These are phyloP conservation scores for Skeletonema costatum DNA, from an alignment of 108 stramenopile genomes.

Conservation along the genomic window DNA sequence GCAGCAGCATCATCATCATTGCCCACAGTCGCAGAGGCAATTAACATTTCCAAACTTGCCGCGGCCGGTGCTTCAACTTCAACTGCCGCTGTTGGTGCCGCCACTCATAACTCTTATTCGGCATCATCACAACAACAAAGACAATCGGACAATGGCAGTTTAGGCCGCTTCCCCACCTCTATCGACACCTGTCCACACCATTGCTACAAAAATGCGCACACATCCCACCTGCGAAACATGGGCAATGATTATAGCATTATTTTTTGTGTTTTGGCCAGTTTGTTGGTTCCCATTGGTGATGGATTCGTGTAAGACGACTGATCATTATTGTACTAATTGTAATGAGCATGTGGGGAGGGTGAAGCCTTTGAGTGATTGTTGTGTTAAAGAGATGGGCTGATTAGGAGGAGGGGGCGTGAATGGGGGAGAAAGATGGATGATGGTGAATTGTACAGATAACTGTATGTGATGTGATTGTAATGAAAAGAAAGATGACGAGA, in stretches of 20 bases:
- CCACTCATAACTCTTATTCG: too few species aligned
- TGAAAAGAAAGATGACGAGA: too few species aligned
- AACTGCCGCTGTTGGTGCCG: too few species aligned
- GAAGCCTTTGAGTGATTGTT: constrained; percentile 29
- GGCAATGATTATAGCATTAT: neutral
- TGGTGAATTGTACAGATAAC: too few species aligned
- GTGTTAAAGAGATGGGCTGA: constrained; percentile 27
- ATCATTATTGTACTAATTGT: constrained; percentile 26
- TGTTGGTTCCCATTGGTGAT: constrained; percentile 41
- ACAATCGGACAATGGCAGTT: neutral
- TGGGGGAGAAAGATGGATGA: too few species aligned
- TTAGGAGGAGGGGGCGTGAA: neutral
- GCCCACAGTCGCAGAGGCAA: neutral
- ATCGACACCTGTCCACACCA: constrained; percentile 20
- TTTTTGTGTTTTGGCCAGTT: constrained; percentile 32
- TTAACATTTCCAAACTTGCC: neutral
- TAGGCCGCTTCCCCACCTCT: constrained; percentile 14
- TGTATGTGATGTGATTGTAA: too few species aligned
- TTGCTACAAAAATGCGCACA: constrained; percentile 20
- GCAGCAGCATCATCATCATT: neutral
- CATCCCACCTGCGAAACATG: constrained; percentile 22
- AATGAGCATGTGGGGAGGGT: constrained; percentile 16
- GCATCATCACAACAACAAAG: neutral
- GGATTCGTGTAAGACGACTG: constrained; percentile 27
- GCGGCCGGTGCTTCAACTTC: neutral